These are phyloP conservation scores for Coccomyxa subellipsoidea DNA, from an alignment of 163 green algal species.

Conservation along the genomic window DNA sequence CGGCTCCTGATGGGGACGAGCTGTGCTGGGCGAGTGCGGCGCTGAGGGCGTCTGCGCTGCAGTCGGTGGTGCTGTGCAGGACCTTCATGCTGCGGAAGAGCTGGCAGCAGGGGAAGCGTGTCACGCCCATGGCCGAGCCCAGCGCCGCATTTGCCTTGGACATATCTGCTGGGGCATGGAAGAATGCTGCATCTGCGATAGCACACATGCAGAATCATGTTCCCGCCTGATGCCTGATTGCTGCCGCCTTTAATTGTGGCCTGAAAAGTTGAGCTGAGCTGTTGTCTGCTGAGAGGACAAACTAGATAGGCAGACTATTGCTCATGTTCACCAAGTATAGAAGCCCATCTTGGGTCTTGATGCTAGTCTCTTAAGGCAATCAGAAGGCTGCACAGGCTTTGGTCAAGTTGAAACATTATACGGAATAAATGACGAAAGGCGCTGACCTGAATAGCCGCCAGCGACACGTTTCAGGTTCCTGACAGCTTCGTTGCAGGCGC, in stretches of 20 bases:
- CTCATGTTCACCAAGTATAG: too few species aligned
- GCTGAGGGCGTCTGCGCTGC: background rate
- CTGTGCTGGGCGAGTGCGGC: background rate
- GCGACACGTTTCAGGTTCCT: background rate
- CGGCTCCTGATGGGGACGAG: background rate
- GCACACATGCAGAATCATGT: too few species aligned
- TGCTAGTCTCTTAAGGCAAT: too few species aligned
- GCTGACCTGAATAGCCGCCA: background rate
- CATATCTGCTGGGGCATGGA: background rate
- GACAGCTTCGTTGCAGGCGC: background rate
- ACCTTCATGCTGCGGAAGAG: background rate
- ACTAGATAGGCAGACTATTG: too few species aligned
- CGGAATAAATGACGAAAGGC: too few species aligned
- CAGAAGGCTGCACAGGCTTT: too few species aligned
- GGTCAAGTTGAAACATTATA: too few species aligned
- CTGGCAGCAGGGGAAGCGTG: slow-evolving; percentile 9
- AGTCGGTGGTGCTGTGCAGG: background rate
- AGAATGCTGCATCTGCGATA: background rate
- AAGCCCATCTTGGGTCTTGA: too few species aligned
- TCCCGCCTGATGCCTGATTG: too few species aligned
- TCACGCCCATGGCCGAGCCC: slow-evolving; percentile 46
- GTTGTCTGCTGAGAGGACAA: too few species aligned
- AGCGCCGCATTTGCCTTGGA: slow-evolving; percentile 30
- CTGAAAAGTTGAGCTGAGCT: too few species aligned
- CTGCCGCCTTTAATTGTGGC: too few species aligned